These are phyloP conservation scores for Dendrobium catenatum DNA, from an alignment of 106 monocot genomes.

Conservation along the genomic window DNA sequence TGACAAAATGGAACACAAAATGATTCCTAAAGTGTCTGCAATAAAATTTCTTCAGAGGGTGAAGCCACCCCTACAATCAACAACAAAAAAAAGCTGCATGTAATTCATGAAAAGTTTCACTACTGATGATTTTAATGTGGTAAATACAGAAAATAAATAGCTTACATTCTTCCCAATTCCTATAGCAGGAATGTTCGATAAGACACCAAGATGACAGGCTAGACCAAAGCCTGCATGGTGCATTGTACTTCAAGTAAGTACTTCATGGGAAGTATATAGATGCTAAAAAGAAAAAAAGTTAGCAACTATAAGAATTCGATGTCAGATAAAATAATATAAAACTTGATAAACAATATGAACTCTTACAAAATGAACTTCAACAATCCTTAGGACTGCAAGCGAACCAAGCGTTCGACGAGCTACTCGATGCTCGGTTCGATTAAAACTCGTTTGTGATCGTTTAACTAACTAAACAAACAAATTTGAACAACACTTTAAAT, in stretches of 20 bases:
- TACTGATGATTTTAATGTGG: background rate
- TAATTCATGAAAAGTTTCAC: background rate
- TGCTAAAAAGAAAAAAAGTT: background rate
- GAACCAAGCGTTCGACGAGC: too few species aligned
- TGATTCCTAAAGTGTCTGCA: background rate
- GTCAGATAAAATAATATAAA: background rate
- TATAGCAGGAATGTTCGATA: slow-evolving; percentile 71
- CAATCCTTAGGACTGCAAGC: too few species aligned
- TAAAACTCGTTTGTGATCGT: too few species aligned
- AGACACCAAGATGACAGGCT: slow-evolving; percentile 94
- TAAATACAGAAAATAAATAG: background rate
- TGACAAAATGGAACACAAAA: too few species aligned
- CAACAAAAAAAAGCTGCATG: background rate
- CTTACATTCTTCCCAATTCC: slow-evolving; percentile 95
- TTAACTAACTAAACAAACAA: too few species aligned
- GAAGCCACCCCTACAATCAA: background rate
- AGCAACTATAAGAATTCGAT: background rate
- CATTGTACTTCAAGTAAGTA: background rate
- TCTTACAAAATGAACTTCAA: background rate
- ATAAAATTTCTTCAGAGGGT: background rate
- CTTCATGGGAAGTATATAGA: background rate
- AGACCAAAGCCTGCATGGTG: slow-evolving; percentile 68
- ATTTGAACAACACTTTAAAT: too few species aligned
- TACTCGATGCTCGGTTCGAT: too few species aligned
- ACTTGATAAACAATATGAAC: background rate